phyloP scores from a whole-genome alignment of 2,329 filamentous ascomycete genomes.

The Talaromyces albobiverticillius region DNA sequence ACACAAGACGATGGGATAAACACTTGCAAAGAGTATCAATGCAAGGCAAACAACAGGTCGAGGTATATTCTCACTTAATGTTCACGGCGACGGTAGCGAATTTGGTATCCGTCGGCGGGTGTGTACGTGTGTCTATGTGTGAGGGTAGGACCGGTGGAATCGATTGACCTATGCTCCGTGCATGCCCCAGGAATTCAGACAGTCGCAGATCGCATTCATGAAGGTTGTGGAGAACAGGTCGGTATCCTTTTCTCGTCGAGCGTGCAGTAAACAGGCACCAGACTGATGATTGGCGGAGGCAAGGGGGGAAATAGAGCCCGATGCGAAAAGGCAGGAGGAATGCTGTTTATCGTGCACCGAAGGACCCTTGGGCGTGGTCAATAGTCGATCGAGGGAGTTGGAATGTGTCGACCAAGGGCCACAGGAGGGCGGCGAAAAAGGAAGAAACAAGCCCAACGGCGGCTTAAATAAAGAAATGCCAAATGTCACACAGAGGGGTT shows the following conservation, averaged over 20 bases:
- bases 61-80: conserved; percentile 8
- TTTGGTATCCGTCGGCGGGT: background rate
- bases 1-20: background rate
- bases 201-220: conserved; percentile 36
- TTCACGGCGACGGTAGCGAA: conserved; percentile 1
- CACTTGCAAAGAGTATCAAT: conserved; percentile 1
- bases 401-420: conserved; percentile 13
- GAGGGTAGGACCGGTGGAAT: conserved; percentile 16
- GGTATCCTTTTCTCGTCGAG: conserved; percentile 2
- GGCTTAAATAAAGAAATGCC: background rate
- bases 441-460: conserved; percentile 16
- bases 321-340: conserved; percentile 25
- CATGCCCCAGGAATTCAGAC: conserved; percentile 41
- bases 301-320: conserved; percentile 26
- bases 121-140: conserved; percentile 8
- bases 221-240: conserved; percentile 25
- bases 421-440: conserved; percentile 14
- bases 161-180: conserved; percentile 39
- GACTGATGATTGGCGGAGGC: conserved; percentile 30
- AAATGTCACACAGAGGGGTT: conserved; percentile 12
- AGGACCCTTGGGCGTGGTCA: conserved; percentile 14
- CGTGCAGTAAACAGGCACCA: conserved; percentile 24
- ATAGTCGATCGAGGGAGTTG: background rate
- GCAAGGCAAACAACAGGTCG: background rate
- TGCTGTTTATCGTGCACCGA: conserved; percentile 25